Conservation (phyloP, 441 rosid species). For the Adansonia madagascariensis region DNA sequence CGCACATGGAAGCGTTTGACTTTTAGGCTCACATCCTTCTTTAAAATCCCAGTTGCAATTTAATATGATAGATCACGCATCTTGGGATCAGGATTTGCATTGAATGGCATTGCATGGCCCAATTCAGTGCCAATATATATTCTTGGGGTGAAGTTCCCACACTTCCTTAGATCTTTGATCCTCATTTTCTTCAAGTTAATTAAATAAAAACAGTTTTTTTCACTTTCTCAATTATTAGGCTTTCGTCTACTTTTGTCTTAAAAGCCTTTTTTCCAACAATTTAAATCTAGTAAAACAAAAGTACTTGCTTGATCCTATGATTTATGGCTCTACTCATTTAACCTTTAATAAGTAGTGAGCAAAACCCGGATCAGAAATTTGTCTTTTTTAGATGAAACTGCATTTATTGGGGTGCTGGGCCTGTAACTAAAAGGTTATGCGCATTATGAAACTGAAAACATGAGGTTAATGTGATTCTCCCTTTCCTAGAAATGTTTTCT, state of each 20-base stretch:
- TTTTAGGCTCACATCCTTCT: background rate
- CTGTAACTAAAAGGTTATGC: background rate
- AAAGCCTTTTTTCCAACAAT: background rate
- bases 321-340: background rate
- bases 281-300: background rate
- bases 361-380: slow-evolving; percentile 15
- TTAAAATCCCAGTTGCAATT: background rate
- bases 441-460: background rate
- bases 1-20: slow-evolving; percentile 8
- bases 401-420: slow-evolving; percentile 1
- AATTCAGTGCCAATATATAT: background rate
- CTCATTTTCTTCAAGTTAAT: background rate
- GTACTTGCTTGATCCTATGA: background rate
- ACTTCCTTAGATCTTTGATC: background rate
- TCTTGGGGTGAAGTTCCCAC: background rate
- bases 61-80: background rate
- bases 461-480: slow-evolving; percentile 7
- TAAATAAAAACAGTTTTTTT: background rate
- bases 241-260: background rate
- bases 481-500: background rate
- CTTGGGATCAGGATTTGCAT: background rate
- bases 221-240: slow-evolving; percentile 4
- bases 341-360: slow-evolving; percentile 4
- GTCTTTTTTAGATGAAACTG: background rate
- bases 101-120: background rate